Percentiles rank a stretch among this genome's conserved stretches.
Conservation (phyloP, 148 eudicot species). For the Hydrangea macrophylla region DNA sequence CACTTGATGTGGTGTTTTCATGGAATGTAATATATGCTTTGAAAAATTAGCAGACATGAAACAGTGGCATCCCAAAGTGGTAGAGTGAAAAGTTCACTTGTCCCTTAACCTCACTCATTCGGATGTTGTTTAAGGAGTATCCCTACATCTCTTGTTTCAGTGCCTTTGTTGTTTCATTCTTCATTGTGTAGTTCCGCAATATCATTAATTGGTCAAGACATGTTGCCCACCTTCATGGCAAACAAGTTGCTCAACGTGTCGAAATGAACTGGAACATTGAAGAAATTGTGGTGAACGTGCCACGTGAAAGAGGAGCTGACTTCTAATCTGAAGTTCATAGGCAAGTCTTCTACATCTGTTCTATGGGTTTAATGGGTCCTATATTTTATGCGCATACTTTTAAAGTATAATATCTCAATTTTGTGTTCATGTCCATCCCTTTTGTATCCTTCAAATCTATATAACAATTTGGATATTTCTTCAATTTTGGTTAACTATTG, state of each 20-base stretch:
- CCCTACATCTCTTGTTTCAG: constrained; percentile 19
- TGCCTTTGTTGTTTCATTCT: constrained; percentile 1
- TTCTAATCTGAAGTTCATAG: constrained; percentile 24
- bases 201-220: constrained; percentile 21
- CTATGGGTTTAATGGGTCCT: constrained; percentile 28
- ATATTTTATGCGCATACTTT: constrained; percentile 4
- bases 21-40: neutral
- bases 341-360: constrained; percentile 47
- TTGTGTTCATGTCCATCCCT: neutral
- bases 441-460: neutral
- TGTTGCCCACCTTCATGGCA: constrained; percentile 15
- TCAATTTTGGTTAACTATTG: neutral
- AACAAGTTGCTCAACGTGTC: constrained; percentile 14
- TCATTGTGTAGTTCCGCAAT: constrained; percentile 11
- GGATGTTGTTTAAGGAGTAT: constrained; percentile 8
- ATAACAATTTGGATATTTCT: neutral
- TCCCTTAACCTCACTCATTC: constrained; percentile 2
- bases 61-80: constrained; percentile 5
- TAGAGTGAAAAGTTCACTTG: constrained; percentile 6
- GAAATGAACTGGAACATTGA: constrained; percentile 20
- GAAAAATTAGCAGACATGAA: neutral
- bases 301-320: constrained; percentile 21
- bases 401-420: constrained; percentile 12
- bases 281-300: constrained; percentile 29
- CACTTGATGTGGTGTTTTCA: neutral